Evolutionary conservation across 2,329 filamentous ascomycete genomes (phyloP), one percentile per base, ranked within the genome.

Genomic region (Pseudopyrenochaeta lycopersici): DNA sequence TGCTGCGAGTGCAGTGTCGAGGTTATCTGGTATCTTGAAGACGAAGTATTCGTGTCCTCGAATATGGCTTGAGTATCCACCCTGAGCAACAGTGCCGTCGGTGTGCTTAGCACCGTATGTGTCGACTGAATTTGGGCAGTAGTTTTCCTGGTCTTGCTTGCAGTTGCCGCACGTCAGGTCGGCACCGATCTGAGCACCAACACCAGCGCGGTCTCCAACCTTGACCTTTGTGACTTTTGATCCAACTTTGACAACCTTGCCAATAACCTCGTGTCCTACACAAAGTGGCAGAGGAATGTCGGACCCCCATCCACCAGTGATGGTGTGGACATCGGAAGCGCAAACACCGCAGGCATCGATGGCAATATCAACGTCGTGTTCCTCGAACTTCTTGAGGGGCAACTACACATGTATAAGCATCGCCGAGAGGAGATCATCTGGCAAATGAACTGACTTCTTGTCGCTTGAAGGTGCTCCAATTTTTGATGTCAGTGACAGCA

Each of bases 321-420:
- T 81, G 60, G 76, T 81, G 72, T 82, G 80, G 27, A 81, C 69
- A 58, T 82, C 80, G 35, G 76, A 78, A 45, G 76, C 79, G 72
- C 81, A 83, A 49, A 83, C 81, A 68, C 75, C 75, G 58, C 74
- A 76, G 17, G 63, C 88, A 63, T 92, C 88, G 68, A 97, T 89
- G 81, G 93, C 90, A 77, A 97, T 86, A 73, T 96, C 92, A 67
- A 97, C 86, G 72, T 97, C 92, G 76, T 91, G 85, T 73, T 93
- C 90, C 62, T 89, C 91, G 73, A 96, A 96, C 15, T 90, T 90
- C 81, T 96, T 95, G 53, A 93, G 87, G 65, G 88, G 85, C 81
- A 91, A 92, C 81, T 93, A 76, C 7, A 7, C 14, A 11, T 18
- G 3, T 44, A 52, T 71, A 27, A 71, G 60, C 31, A 44, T 35